A percentile compares a stretch with the other conserved stretches of the same genome.
Evolutionary conservation across 345 rosid species (phyloP).

Genomic region (Eucalyptus pumila): DNA sequence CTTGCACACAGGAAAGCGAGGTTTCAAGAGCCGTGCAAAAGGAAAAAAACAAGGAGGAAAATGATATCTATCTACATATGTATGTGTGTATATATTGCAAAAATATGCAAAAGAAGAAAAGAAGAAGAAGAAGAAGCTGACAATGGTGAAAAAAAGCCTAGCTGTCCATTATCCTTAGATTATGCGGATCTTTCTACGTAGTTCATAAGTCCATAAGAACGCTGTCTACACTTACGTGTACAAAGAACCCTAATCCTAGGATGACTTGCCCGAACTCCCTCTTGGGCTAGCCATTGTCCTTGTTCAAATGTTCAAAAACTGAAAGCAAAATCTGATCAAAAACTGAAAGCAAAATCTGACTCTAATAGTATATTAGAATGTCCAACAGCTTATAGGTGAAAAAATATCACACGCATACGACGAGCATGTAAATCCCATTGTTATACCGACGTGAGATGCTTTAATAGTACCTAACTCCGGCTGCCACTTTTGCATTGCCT

Average conservation of each 20-base stretch:
- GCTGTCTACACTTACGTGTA: background rate
- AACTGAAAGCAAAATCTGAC: background rate
- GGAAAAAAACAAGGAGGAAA: background rate
- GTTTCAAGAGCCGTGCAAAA: background rate
- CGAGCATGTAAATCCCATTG: background rate
- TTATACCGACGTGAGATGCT: accelerated
- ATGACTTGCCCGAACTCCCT: background rate
- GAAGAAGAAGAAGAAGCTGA: background rate
- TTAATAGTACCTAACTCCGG: background rate
- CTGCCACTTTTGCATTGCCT: background rate
- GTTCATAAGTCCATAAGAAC: background rate
- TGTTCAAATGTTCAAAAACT: background rate
- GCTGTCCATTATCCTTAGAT: background rate
- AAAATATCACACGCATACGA: background rate
- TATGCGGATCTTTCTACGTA: background rate
- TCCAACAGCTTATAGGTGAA: accelerated
- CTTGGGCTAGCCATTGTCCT: background rate
- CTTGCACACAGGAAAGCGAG: background rate
- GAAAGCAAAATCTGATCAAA: background rate
- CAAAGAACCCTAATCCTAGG: background rate
- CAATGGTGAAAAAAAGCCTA: background rate
- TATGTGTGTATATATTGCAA: background rate
- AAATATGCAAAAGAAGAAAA: background rate
- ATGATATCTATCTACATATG: background rate
- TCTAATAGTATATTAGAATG: background rate